A percentile compares a stretch with the other conserved stretches of the same genome.
These are phyloP conservation scores for Lentinula boryana DNA, from an alignment of 768 basidiomycete genomes.

Conservation along the genomic window DNA sequence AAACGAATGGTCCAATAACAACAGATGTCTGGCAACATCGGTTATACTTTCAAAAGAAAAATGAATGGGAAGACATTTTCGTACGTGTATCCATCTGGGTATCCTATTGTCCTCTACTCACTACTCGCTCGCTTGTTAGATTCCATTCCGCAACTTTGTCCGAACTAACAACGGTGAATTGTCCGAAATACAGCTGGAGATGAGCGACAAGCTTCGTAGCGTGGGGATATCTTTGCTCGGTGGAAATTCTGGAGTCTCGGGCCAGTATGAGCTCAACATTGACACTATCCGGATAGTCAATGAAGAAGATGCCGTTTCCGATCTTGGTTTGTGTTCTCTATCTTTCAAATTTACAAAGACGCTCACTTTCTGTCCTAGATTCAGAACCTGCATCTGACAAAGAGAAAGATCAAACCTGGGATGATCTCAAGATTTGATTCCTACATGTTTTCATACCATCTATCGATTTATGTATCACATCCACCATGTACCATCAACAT, in stretches of 20 bases:
- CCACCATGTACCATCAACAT: too few species aligned
- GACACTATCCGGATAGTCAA: slow-evolving; percentile 81
- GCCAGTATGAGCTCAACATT: slow-evolving; percentile 77
- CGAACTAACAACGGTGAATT: slow-evolving; percentile 71
- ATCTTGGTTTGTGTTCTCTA: neutral
- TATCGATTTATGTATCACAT: too few species aligned
- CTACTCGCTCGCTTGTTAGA: slow-evolving; percentile 33
- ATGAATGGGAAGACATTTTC: slow-evolving; percentile 77
- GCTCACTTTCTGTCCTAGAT: neutral
- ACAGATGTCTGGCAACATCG: slow-evolving; percentile 95
- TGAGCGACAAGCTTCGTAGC: slow-evolving; percentile 73
- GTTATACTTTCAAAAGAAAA: slow-evolving; percentile 68
- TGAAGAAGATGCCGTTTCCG: slow-evolving; percentile 44
- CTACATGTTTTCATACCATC: too few species aligned
- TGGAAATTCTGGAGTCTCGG: slow-evolving; percentile 69
- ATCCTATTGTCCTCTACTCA: slow-evolving; percentile 10
- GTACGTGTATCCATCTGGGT: slow-evolving; percentile 35
- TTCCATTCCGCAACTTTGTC: slow-evolving; percentile 75
- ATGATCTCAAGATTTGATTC: neutral
- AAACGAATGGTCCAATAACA: slow-evolving; percentile 76
- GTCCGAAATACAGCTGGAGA: slow-evolving; percentile 62
- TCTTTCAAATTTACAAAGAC: neutral
- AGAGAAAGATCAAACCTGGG: slow-evolving; percentile 4
- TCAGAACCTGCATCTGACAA: neutral
- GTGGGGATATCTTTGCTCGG: slow-evolving; percentile 87